Base-by-base conservation (phyloP, 2,329 filamentous ascomycete species). In the Ophiocordyceps robertsii region DNA sequence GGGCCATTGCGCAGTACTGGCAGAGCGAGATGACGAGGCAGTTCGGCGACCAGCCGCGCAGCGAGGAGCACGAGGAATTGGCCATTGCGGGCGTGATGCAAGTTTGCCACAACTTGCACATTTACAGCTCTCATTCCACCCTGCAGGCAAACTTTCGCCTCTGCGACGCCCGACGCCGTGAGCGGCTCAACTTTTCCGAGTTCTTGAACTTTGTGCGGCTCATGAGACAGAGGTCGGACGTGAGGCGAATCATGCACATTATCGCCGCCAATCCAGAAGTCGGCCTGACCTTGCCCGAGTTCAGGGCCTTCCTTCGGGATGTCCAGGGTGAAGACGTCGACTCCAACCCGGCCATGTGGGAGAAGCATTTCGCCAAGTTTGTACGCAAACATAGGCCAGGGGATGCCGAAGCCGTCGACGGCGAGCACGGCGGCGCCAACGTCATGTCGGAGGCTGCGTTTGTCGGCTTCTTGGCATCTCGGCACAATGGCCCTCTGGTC, bases 31-130 rank as follows among this genome's bases (percentile, higher is more conserved):
- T 94, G 77, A 69, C 73, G 29, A 80, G 80, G 54, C 73, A 82
- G 43, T 78, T 74, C 48, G 68, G 70, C 11, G 73, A 72, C 7
- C 65, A 62, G 41, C 60, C 66, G 9, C 68, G 71, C 43, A 57
- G 60, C 3, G 61, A 69, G 6, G 77, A 77, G 27, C 75, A 81
- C 7, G 82, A 88, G 52, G 76, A 75, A 42, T 77, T 96, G 41
- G 81, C 90, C 51, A 77, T 94, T 42, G 70, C 72, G 14, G 84
- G 84, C 11, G 82, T 95, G 29, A 82, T 89, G 57, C 80, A 81
- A 45, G 72, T 96, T 13, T 96, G 92, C 64, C 83, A 84, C 46
- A 89, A 82, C 54, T 69, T 96, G 38, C 89, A 96, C 59, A 95
- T 98, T 53, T 89, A 95, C 60, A 87, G 85, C 54, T 84, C 87